A percentile compares a stretch with the other conserved stretches of the same genome.
These are phyloP conservation scores for Stagonosporopsis rhizophila DNA, from an alignment of 2,329 filamentous ascomycete genomes.

Conservation along the genomic window DNA sequence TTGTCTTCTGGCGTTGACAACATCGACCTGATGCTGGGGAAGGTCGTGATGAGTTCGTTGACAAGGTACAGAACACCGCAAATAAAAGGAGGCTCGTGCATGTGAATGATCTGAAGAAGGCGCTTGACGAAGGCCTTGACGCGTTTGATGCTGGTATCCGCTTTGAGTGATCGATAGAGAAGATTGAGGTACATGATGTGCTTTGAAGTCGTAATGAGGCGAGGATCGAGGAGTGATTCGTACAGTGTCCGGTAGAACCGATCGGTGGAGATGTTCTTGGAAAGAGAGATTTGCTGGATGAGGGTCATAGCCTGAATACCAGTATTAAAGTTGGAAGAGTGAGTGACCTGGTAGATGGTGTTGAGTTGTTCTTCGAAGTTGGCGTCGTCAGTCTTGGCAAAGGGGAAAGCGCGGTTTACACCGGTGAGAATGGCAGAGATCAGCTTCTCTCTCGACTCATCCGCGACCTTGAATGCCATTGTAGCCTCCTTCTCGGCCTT, in stretches of 20 bases:
- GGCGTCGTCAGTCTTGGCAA: conserved; percentile 79
- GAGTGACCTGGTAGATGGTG: conserved; percentile 93
- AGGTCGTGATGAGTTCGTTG: conserved; percentile 77
- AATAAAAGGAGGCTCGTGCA: conserved; percentile 92
- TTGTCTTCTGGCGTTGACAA: conserved; percentile 75
- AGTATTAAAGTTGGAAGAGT: conserved; percentile 98
- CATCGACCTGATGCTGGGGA: conserved; percentile 80
- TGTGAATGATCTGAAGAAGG: conserved; percentile 81
- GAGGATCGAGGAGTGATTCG: conserved; percentile 90
- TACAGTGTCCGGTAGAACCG: conserved; percentile 96
- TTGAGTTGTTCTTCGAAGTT: conserved; percentile 90
- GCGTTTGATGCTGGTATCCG: conserved; percentile 86
- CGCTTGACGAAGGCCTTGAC: conserved; percentile 97
- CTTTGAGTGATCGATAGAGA: conserved; percentile 84
- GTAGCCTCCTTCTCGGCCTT: conserved; percentile 54
- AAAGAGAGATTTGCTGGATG: conserved; percentile 87
- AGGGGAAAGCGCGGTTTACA: conserved; percentile 95
- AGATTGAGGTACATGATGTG: conserved; percentile 95
- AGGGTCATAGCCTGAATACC: conserved; percentile 94
- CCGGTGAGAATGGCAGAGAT: conserved; percentile 90
- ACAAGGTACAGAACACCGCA: conserved; percentile 93
- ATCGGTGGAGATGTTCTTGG: conserved; percentile 82
- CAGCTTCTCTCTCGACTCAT: conserved; percentile 86
- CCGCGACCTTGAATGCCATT: conserved; percentile 52
- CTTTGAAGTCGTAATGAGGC: conserved; percentile 88